A percentile compares a stretch with the other conserved stretches of the same genome.
phyloP scores from a whole-genome alignment of 1,284 basidiomycete genomes.

The Spongiforma sp. region DNA sequence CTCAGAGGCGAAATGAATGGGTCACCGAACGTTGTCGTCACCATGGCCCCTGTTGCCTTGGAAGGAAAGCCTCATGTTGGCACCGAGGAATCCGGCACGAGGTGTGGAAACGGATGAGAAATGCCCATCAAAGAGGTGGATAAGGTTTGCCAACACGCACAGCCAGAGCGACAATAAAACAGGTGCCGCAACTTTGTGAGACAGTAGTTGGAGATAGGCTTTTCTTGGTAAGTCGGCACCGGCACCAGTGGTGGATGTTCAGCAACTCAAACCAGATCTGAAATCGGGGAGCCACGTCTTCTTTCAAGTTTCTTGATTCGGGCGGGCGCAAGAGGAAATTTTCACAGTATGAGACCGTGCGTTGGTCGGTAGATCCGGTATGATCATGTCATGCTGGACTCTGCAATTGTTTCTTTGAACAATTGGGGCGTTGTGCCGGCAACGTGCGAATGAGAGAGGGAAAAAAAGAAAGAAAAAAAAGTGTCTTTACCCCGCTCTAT shows the following conservation, averaged over 20 bases:
- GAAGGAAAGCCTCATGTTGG: not conserved
- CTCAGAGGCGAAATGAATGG: constrained; percentile 14
- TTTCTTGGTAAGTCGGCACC: constrained; percentile 20
- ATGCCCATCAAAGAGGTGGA: constrained; percentile 4
- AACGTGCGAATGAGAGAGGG: constrained; percentile 32
- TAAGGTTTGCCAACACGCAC: constrained; percentile 29
- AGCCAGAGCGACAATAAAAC: constrained; percentile 28
- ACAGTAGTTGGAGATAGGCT: constrained; percentile 1
- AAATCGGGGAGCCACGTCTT: constrained; percentile 23
- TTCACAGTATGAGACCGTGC: constrained; percentile 18
- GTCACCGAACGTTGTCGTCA: not conserved
- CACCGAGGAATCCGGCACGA: not conserved
- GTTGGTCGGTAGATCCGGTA: constrained; percentile 32
- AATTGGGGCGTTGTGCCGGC: constrained; percentile 38
- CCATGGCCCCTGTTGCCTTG: not conserved
- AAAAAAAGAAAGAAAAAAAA: too few relatives aligned
- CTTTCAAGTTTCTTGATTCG: constrained; percentile 41
- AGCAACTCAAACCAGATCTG: constrained; percentile 16
- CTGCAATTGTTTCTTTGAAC: constrained; percentile 33
- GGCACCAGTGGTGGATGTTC: constrained; percentile 9
- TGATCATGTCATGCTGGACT: constrained; percentile 17
- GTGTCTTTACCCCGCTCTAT: constrained; percentile 23
- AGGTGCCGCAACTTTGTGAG: constrained; percentile 12
- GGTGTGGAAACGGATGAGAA: not conserved
- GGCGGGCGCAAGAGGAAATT: constrained; percentile 29